Conservation (phyloP, 192 early-diverging fungal genomes). For the Coemansia sp. region DNA sequence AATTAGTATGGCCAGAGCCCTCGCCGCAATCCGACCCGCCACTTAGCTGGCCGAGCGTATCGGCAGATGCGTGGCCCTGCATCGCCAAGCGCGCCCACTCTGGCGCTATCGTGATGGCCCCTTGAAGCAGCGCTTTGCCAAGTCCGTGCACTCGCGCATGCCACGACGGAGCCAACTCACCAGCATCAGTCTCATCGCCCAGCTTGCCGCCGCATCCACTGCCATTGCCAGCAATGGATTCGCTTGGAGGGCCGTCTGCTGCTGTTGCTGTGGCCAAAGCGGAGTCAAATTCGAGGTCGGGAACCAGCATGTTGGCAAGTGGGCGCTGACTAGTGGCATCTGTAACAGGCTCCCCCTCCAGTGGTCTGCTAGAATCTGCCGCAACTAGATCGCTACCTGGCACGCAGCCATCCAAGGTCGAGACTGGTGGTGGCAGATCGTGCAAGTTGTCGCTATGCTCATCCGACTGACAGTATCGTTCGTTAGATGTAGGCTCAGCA, state of each 20-base stretch:
- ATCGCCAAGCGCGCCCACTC: constrained; percentile 39
- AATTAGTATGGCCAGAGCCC: background rate
- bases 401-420: background rate
- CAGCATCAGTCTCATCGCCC: background rate
- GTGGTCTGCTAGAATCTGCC: background rate
- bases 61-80: constrained; percentile 21
- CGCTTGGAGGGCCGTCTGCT: background rate
- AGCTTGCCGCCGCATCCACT: background rate
- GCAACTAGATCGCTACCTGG: background rate
- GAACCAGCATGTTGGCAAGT: constrained; percentile 18
- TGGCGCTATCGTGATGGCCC: constrained; percentile 38
- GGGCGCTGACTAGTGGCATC: background rate
- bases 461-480: background rate
- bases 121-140: constrained; percentile 18
- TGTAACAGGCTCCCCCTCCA: background rate
- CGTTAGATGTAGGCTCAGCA: background rate
- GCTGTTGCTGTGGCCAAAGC: background rate
- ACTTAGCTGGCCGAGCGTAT: constrained; percentile 26
- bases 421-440: background rate
- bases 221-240: background rate
- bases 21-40: background rate
- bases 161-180: constrained; percentile 6
- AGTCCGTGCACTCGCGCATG: constrained; percentile 28
- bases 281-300: constrained; percentile 30
- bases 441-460: background rate